These are phyloP conservation scores for Pythium apleroticum DNA, from an alignment of 352 stramenopile species.

Conservation along the genomic window DNA sequence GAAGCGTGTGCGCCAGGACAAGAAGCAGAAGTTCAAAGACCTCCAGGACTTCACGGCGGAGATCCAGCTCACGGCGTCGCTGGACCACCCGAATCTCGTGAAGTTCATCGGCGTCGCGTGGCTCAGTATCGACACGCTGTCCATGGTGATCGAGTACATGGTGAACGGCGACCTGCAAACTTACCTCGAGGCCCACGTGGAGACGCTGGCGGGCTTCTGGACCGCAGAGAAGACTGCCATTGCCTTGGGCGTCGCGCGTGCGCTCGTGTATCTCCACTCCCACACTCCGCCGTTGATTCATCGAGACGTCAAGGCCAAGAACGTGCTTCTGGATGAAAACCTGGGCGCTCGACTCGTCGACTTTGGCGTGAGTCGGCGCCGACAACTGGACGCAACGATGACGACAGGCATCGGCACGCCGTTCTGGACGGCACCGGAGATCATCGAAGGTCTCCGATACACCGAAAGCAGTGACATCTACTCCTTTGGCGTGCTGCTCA, in stretches of 20 bases:
- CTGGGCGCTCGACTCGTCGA: constrained; percentile 44
- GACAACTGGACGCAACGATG: constrained; percentile 18
- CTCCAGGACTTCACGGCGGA: constrained; percentile 49
- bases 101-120: constrained; percentile 50
- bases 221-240: constrained; percentile 38
- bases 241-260: constrained; percentile 37
- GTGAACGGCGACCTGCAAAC: constrained; percentile 44
- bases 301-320: constrained; percentile 26
- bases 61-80: constrained; percentile 45
- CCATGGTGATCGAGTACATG: constrained; percentile 58
- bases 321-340: constrained; percentile 26
- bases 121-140: constrained; percentile 47
- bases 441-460: constrained; percentile 18
- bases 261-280: constrained; percentile 41
- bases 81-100: constrained; percentile 48
- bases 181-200: constrained; percentile 33
- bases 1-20: constrained; percentile 21
- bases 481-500: constrained; percentile 22
- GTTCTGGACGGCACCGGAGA: constrained; percentile 22
- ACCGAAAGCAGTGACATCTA: constrained; percentile 21
- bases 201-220: constrained; percentile 33
- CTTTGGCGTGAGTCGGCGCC: constrained; percentile 31
- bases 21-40: constrained; percentile 18
- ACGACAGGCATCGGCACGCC: constrained; percentile 20
- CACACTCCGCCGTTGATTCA: constrained; percentile 18